These are phyloP conservation scores for Phytophthora multivora DNA, from an alignment of 352 stramenopile species.

Conservation along the genomic window DNA sequence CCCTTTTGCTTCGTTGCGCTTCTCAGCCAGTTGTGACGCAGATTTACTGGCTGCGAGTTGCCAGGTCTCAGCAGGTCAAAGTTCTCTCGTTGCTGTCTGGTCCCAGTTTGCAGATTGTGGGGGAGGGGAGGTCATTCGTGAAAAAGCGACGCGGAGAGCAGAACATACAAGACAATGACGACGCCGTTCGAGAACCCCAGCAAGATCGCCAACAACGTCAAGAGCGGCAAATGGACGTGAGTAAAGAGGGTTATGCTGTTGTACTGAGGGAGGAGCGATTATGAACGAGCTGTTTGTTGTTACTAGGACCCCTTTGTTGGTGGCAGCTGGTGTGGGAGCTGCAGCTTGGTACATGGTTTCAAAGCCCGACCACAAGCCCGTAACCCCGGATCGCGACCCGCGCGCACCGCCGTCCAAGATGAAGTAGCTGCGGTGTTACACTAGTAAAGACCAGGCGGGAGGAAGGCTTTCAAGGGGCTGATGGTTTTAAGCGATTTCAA, in stretches of 20 bases:
- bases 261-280: neutral
- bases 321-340: conserved; percentile 33
- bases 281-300: neutral
- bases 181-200: conserved; percentile 37
- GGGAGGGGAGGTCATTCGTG: conserved; percentile 1
- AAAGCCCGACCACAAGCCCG: conserved; percentile 18
- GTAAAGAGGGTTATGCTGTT: neutral
- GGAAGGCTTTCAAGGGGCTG: neutral
- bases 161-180: conserved; percentile 14
- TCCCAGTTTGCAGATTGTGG: conserved; percentile 1
- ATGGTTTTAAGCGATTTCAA: neutral
- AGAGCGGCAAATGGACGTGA: conserved; percentile 40
- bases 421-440: conserved; percentile 16
- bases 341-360: conserved; percentile 39
- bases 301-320: conserved; percentile 25
- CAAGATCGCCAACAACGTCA: conserved; percentile 35
- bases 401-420: conserved; percentile 34
- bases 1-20: neutral
- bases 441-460: neutral
- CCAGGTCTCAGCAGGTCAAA: conserved; percentile 7
- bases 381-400: conserved; percentile 18
- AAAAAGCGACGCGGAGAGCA: conserved; percentile 2
- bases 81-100: neutral
- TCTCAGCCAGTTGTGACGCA: conserved; percentile 6
- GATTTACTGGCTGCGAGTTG: conserved; percentile 3